These are phyloP conservation scores for Fusarium brachygibbosum DNA, from an alignment of 2,329 filamentous ascomycete species.

Conservation along the genomic window DNA sequence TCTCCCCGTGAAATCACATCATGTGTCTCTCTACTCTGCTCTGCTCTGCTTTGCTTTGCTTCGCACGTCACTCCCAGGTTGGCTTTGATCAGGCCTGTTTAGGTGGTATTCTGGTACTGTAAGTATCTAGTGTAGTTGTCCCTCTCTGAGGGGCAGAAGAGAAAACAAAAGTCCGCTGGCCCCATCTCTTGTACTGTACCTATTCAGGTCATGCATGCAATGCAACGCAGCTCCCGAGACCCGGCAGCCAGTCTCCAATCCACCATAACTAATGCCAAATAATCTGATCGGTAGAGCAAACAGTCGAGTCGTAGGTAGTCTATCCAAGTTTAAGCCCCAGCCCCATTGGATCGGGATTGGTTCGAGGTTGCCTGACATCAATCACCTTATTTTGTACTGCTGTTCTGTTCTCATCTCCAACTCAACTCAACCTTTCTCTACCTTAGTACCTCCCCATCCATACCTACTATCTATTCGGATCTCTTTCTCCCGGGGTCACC, in stretches of 20 bases:
- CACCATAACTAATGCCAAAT: slow-evolving; percentile 43
- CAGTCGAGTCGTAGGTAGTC: background rate
- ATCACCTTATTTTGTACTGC: slow-evolving; percentile 20
- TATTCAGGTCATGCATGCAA: slow-evolving; percentile 45
- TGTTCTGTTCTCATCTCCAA: slow-evolving; percentile 4
- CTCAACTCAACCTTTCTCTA: slow-evolving; percentile 1
- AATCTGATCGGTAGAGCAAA: slow-evolving; percentile 29
- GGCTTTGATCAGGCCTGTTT: slow-evolving; percentile 1
- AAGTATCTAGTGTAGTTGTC: slow-evolving; percentile 6
- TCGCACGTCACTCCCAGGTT: slow-evolving; percentile 39
- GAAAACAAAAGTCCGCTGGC: slow-evolving; percentile 27
- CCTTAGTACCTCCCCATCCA: slow-evolving; percentile 11
- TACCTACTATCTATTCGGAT: slow-evolving; percentile 17
- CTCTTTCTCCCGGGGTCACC: slow-evolving; percentile 30
- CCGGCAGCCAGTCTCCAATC: slow-evolving; percentile 42
- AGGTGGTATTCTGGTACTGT: background rate
- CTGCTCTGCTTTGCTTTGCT: slow-evolving; percentile 15
- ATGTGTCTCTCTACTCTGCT: slow-evolving; percentile 14
- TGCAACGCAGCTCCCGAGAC: slow-evolving; percentile 38
- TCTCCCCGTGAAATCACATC: slow-evolving; percentile 39
- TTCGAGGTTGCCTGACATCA: slow-evolving; percentile 14
- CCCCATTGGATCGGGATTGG: slow-evolving; percentile 23
- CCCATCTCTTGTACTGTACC: slow-evolving; percentile 5
- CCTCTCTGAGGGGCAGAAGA: slow-evolving; percentile 24
- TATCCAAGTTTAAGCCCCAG: slow-evolving; percentile 19